Conservation (phyloP, 768 basidiomycete genomes). For the Udeniomyces megalosporus region DNA sequence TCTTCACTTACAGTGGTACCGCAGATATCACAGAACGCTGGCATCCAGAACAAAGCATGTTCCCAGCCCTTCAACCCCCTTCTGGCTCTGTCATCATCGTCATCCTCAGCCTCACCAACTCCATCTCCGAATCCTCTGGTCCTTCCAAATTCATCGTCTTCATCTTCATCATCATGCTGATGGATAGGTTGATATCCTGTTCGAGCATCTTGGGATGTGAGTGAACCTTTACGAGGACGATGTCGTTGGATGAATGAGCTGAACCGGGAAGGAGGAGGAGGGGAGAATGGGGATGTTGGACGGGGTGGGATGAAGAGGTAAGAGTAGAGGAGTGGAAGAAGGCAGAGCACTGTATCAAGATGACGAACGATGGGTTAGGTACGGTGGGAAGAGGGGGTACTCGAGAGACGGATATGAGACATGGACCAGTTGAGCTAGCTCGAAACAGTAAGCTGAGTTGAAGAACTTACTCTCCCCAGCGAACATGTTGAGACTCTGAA, state of each 20-base stretch:
- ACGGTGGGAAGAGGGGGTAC: background rate
- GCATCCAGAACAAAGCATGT: slow-evolving; percentile 65
- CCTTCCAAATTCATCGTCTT: background rate
- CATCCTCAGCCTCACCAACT: slow-evolving; percentile 15
- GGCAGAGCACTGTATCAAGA: slow-evolving; percentile 39
- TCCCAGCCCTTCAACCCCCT: slow-evolving; percentile 42
- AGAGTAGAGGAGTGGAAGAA: slow-evolving; percentile 64
- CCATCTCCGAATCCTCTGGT: background rate
- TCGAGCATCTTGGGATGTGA: slow-evolving; percentile 38
- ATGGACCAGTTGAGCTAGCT: too few relatives aligned
- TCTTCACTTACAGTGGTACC: slow-evolving; percentile 56
- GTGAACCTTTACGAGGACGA: slow-evolving; percentile 32
- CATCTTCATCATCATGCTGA: background rate
- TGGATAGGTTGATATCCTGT: background rate
- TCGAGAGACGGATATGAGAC: background rate
- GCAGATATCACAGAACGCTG: slow-evolving; percentile 75
- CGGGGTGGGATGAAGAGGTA: slow-evolving; percentile 38
- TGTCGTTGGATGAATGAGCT: slow-evolving; percentile 17
- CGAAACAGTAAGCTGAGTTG: background rate
- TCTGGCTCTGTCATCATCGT: too few relatives aligned
- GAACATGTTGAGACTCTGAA: slow-evolving; percentile 41
- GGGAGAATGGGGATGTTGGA: background rate
- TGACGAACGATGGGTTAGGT: slow-evolving; percentile 17
- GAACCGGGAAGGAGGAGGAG: background rate
- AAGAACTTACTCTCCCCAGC: slow-evolving; percentile 40